phyloP scores from a whole-genome alignment of 768 basidiomycete genomes.

The Hericium erinaceus region DNA sequence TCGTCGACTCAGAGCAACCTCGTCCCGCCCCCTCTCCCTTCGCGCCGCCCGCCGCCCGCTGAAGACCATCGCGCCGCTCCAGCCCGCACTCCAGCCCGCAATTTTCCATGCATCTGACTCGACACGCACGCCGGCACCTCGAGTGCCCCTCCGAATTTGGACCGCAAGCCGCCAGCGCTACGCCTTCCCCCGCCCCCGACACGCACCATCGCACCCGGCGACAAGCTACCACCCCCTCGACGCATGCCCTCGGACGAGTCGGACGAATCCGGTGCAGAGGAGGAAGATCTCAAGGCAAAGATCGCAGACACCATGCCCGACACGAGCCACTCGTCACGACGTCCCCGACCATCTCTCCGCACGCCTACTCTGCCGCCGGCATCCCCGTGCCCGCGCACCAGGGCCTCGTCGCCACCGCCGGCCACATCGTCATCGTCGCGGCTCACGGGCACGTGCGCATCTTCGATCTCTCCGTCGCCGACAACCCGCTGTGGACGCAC shows the following conservation, averaged over 20 bases:
- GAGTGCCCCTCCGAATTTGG: constrained; percentile 4
- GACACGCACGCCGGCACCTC: background rate
- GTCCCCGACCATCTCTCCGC: constrained; percentile 28
- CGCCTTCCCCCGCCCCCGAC: constrained; percentile 64
- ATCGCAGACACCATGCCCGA: constrained; percentile 53
- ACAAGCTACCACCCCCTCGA: constrained; percentile 59
- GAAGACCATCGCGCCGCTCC: background rate
- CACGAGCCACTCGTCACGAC: constrained; percentile 56
- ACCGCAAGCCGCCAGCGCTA: constrained; percentile 19
- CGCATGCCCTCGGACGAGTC: constrained; percentile 32
- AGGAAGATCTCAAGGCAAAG: constrained; percentile 36
- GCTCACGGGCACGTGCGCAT: constrained; percentile 50
- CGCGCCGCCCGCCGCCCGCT: constrained; percentile 3
- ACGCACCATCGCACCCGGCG: constrained; percentile 59
- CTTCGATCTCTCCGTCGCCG: constrained; percentile 45
- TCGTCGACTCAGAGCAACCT: background rate
- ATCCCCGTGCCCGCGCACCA: constrained; percentile 48
- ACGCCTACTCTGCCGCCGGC: constrained; percentile 33
- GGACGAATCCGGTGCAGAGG: constrained; percentile 27
- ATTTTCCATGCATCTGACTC: constrained; percentile 5
- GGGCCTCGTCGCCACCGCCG: constrained; percentile 47
- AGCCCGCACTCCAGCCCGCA: background rate
- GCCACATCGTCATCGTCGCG: constrained; percentile 48
- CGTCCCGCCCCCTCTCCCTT: constrained; percentile 11
- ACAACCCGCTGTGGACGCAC: constrained; percentile 35